Base-by-base conservation (phyloP, 768 basidiomycete genomes). In the Macrolepiota fuliginosa region DNA sequence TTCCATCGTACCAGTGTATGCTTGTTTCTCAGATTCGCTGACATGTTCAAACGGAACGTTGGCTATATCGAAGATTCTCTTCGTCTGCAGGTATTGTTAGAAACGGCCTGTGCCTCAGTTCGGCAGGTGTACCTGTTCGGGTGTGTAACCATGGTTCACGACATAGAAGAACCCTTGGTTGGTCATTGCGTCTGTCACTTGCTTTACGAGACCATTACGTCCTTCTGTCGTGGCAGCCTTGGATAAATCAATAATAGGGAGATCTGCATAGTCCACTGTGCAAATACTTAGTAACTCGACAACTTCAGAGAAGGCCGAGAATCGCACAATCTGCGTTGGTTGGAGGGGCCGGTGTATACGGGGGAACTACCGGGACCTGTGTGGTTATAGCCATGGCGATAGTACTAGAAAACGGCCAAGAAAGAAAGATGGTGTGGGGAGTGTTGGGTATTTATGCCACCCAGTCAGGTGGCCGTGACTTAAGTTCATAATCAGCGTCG, bases 181-280 rank as follows among this genome's bases (percentile, higher is more conserved):
- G 1, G 67, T 64, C 73, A 86, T 77, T 1, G 84, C 84, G 52
- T 81, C 74, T 22, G 71, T 72, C 4, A 82, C 74, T 63, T 81
- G 74, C 5, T 66, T 56, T 0, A 78, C 77, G 0, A 86, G 69
- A 27, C 66, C 66, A 0, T 66, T 63, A 9, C 79, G 76, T 4
- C 73, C 79, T 60, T 81, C 76, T 0, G 68, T 64, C 10, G 74
- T 81, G 0, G 62, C 54, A 1, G 73, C 75, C 53, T 74, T 72
- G 10, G 83, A 73, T 15, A 87, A 65, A 64, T 87, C 84, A 56
- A 87, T 78, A 55, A 81, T 73, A 1, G 82, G 74, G 13, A 88
- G 76, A 42, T 84, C 80, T 2, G 81, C 85, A 59, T 68, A 74
- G 53, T 75, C 74, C 64, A 76, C 71, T 74, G 50, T 58, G 25